These are phyloP conservation scores for Neocucurbitaria cava DNA, from an alignment of 2,329 filamentous ascomycete genomes.

Conservation along the genomic window DNA sequence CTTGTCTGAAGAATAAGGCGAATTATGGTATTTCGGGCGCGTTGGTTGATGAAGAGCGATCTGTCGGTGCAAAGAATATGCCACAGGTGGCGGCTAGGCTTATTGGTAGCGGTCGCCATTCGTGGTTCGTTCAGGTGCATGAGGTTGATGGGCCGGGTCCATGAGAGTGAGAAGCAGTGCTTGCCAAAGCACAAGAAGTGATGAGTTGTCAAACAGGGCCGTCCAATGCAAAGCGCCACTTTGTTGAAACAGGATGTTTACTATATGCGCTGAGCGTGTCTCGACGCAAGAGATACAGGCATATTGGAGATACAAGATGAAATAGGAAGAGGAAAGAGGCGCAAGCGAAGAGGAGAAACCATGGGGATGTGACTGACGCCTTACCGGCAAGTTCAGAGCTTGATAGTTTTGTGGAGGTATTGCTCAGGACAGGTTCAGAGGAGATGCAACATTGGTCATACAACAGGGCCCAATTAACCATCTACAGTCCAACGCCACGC, in stretches of 20 bases:
- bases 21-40: constrained; percentile 15
- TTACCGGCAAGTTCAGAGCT: no score
- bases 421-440: no score
- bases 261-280: no score
- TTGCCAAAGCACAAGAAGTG: neutral
- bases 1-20: constrained; percentile 32
- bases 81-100: constrained; percentile 22
- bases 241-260: neutral
- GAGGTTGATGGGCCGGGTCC: constrained; percentile 3
- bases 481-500: neutral
- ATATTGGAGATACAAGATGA: neutral
- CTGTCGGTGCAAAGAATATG: constrained; percentile 13
- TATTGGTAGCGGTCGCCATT: constrained; percentile 19
- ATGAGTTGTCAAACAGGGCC: neutral
- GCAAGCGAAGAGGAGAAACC: neutral
- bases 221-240: neutral
- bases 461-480: no score
- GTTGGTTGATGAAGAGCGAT: constrained; percentile 21
- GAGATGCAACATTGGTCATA: no score
- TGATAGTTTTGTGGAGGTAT: no score
- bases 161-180: neutral
- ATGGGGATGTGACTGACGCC: no score
- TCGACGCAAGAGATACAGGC: neutral
- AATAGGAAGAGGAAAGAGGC: neutral
- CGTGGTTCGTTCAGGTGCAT: constrained; percentile 19